A percentile compares a stretch with the other conserved stretches of the same genome.
phyloP scores from a whole-genome alignment of 495 filamentous ascomycete species.

The Penicillium fimorum region DNA sequence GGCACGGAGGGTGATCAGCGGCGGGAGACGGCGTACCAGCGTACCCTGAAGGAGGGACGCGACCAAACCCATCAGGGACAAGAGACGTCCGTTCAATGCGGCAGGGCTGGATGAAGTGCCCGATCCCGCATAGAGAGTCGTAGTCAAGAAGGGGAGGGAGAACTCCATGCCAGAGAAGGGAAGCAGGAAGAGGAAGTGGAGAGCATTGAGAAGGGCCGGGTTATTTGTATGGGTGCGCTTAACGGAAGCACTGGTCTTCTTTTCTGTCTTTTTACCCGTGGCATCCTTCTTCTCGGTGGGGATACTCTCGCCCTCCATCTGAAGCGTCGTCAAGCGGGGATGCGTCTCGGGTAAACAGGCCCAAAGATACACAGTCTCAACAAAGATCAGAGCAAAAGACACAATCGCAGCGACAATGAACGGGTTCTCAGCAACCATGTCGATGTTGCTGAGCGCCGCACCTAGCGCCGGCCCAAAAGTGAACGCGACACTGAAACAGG shows the following conservation, averaged over 20 bases:
- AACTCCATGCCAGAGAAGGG: constrained; percentile 99
- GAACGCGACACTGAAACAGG: constrained; percentile 95
- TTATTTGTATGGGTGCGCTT: constrained; percentile 64
- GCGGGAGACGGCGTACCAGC: constrained; percentile 76
- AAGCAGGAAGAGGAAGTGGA: constrained; percentile 88
- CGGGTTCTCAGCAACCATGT: constrained; percentile 79
- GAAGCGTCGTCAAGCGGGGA: constrained; percentile 46
- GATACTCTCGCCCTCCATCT: constrained; percentile 23
- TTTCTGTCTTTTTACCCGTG: constrained; percentile 10
- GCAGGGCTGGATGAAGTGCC: constrained; percentile 54
- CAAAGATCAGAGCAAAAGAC: constrained; percentile 73
- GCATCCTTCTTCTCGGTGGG: not conserved
- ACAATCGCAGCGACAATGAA: constrained; percentile 89
- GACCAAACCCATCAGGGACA: constrained; percentile 91
- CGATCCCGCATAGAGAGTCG: constrained; percentile 73
- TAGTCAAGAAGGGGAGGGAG: constrained; percentile 90
- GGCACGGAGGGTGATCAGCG: constrained; percentile 71
- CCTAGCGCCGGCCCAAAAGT: constrained; percentile 93
- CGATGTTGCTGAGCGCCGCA: constrained; percentile 72
- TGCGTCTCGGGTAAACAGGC: constrained; percentile 85
- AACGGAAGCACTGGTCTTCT: constrained; percentile 10
- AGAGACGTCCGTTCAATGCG: constrained; percentile 75
- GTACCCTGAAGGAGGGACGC: constrained; percentile 86
- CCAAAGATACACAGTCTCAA: constrained; percentile 89
- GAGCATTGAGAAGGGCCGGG: constrained; percentile 75